A percentile compares a stretch with the other conserved stretches of the same genome.
Conservation (phyloP, 2,329 filamentous ascomycete genomes). For the Paracoccidioides brasiliensis region DNA sequence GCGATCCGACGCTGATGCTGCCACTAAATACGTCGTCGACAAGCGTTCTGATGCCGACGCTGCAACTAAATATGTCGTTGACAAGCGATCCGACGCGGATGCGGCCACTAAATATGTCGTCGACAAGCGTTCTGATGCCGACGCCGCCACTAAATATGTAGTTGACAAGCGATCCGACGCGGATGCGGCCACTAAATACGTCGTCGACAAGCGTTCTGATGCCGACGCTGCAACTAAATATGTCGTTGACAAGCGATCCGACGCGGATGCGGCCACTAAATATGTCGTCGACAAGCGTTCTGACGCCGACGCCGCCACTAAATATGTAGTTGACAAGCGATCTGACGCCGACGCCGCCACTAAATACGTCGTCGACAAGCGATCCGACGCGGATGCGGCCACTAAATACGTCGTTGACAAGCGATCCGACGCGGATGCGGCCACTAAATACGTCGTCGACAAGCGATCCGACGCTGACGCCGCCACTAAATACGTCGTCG, state of each 20-base stretch:
- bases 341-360: neutral
- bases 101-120: neutral
- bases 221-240: neutral
- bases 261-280: neutral
- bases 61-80: too few species aligned
- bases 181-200: neutral
- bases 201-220: neutral
- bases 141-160: neutral
- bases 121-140: neutral
- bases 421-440: neutral
- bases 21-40: neutral
- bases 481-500: too few species aligned
- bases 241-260: neutral
- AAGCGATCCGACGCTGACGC: too few species aligned
- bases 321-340: neutral
- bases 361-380: neutral
- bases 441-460: neutral
- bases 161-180: neutral
- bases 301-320: neutral
- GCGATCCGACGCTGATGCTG: neutral
- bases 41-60: neutral
- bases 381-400: too few species aligned
- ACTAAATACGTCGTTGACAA: too few species aligned
- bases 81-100: neutral
- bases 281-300: neutral